Evolutionary conservation across 2,329 filamentous ascomycete species (phyloP).

Genomic region (Teratosphaeria gauchensis): DNA sequence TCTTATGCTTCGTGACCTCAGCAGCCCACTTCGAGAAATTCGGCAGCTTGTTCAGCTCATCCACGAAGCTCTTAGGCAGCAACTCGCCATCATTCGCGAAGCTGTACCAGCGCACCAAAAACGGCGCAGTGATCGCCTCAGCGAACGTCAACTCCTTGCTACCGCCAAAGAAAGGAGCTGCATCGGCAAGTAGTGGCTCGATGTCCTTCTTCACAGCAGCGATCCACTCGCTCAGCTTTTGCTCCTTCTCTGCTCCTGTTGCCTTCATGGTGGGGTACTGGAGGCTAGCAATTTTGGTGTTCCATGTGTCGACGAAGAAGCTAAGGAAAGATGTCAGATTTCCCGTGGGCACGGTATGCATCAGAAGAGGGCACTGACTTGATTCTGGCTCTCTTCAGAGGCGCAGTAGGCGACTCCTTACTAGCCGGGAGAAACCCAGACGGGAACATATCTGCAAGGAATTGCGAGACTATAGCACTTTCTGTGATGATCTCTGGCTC

Average conservation of each 20-base stretch:
- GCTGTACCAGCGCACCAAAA: conserved; percentile 52
- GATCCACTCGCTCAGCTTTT: conserved; percentile 43
- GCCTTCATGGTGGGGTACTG: conserved; percentile 41
- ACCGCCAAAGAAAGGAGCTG: conserved; percentile 37
- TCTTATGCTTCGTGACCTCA: conserved; percentile 35
- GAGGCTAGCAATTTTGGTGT: conserved; percentile 47
- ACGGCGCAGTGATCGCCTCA: conserved; percentile 62
- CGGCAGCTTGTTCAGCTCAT: conserved; percentile 48
- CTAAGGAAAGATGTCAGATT: neutral
- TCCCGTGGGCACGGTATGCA: neutral
- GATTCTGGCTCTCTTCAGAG: conserved; percentile 57
- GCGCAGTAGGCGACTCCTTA: conserved; percentile 40
- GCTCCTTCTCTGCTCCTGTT: conserved; percentile 40
- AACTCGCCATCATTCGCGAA: conserved; percentile 46
- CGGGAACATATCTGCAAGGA: conserved; percentile 60
- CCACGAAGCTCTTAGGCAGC: conserved; percentile 40
- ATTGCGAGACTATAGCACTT: conserved; percentile 63
- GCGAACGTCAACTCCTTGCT: conserved; percentile 54
- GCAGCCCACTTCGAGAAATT: conserved; percentile 31
- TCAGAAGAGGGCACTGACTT: conserved; percentile 56
- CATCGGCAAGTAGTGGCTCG: conserved; percentile 54
- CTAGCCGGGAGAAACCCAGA: conserved; percentile 55
- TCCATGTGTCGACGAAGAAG: conserved; percentile 32
- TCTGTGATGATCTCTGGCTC: conserved; percentile 58
- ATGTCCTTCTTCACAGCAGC: conserved; percentile 57